Evolutionary conservation across 768 basidiomycete genomes (phyloP), one percentile per base, ranked within the genome.

Genomic region (Lyophyllum atratum): DNA sequence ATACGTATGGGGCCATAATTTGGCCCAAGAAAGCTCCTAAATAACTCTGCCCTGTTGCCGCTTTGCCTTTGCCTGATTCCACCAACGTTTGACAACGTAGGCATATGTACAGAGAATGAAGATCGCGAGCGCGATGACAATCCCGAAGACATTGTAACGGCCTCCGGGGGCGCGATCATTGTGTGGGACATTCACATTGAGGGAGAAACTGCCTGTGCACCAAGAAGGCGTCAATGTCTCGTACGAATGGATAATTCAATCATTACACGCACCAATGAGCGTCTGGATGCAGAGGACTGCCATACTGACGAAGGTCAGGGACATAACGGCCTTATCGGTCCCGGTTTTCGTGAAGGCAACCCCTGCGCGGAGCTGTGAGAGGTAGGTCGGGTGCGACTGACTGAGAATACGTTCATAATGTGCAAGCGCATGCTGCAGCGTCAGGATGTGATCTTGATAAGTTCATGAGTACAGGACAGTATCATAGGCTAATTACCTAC

Each of bases 321-420:
- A 76, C 14, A 95, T 65, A 21, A 94, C 71, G 14, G 85, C 82
- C 61, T 80, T 83, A 68, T 91, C 90, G 4, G 82, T 83, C 5
- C 81, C 83, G 8, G 79, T 76, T 68, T 87, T 86, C 1, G 85
- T 80, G 31, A 77, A 75, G 6, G 81, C 79, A 33, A 85, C 81
- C 15, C 80, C 80, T 1, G 87, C 73, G 7, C 86, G 82, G 5
- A 98, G 81, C 53, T 93, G 87, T 12, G 87, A 83, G 6, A 95
- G 75, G 69, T 95, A 95, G 1, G 86, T 86, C 0, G 93, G 93
- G 64, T 95, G 92, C 17, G 90, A 90, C 62, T 95, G 88, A 60
- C 88, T 87, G 48, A 98, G 78, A 74, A 94, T 89, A 28, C 89
- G 88, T 67, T 98, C 94, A 72, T 92, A 93, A 71, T 96, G 90